Evolutionary conservation across 768 basidiomycete genomes (phyloP).

Genomic region (Podaxis sp.): DNA sequence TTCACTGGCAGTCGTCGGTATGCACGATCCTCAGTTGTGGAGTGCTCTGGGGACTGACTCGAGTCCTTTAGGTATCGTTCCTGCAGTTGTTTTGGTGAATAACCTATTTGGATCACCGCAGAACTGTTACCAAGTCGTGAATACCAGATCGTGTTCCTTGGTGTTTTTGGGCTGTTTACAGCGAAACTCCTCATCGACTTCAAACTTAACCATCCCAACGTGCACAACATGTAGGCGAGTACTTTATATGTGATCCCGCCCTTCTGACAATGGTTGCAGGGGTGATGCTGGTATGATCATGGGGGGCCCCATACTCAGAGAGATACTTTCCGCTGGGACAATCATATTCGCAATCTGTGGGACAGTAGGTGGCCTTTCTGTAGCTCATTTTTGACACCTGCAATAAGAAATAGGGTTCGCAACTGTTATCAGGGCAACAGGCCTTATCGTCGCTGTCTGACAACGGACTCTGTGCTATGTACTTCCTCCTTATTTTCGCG

Average conservation of each 20-base stretch:
- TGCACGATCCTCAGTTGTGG: conserved; percentile 6
- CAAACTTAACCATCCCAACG: conserved; percentile 52
- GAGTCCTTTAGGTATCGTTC: conserved; percentile 42
- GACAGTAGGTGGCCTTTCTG: conserved; percentile 28
- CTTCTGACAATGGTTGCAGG: conserved; percentile 20
- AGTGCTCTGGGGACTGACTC: background rate
- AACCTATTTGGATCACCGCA: background rate
- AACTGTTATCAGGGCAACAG: conserved; percentile 50
- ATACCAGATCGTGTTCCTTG: conserved; percentile 44
- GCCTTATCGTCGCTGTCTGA: conserved; percentile 48
- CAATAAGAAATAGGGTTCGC: conserved; percentile 35
- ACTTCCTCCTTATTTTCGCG: conserved; percentile 45
- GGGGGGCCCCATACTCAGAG: conserved; percentile 45
- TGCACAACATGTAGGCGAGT: conserved; percentile 45
- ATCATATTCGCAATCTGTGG: conserved; percentile 51
- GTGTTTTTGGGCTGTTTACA: conserved; percentile 47
- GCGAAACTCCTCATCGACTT: conserved; percentile 55
- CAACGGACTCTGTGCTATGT: conserved; percentile 45
- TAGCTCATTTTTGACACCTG: background rate
- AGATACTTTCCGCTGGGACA: conserved; percentile 43
- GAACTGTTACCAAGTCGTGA: background rate
- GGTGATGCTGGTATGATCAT: conserved; percentile 52
- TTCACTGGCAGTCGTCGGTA: conserved; percentile 50
- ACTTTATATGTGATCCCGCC: background rate
- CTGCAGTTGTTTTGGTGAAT: conserved; percentile 40